Conservation (phyloP, 2,329 filamentous ascomycete species). For the Coniochaeta hoffmannii region DNA sequence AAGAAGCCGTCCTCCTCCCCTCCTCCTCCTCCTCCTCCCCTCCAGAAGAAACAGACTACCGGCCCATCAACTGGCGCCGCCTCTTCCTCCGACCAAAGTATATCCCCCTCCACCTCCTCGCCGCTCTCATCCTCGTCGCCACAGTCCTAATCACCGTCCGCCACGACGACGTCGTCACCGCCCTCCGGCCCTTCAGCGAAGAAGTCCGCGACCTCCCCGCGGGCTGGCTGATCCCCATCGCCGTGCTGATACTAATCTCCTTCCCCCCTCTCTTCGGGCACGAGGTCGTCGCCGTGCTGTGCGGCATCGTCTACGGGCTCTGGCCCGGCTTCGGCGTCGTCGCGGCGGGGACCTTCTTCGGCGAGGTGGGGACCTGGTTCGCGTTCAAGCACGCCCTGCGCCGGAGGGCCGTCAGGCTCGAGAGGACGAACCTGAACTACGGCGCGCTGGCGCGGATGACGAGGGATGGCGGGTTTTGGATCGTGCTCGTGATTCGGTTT, state of each 20-base stretch:
- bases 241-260: constrained; percentile 29
- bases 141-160: constrained; percentile 3
- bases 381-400: constrained; percentile 30
- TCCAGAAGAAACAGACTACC: not conserved
- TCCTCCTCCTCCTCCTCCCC: not conserved
- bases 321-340: constrained; percentile 33
- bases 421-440: constrained; percentile 32
- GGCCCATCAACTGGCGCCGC: not conserved
- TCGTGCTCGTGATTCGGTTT: constrained; percentile 31
- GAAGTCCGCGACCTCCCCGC: constrained; percentile 28
- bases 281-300: constrained; percentile 31
- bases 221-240: constrained; percentile 31
- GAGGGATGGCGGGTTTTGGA: constrained; percentile 31
- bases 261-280: constrained; percentile 35
- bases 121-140: not conserved
- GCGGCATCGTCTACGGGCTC: constrained; percentile 31
- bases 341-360: constrained; percentile 31
- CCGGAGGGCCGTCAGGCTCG: constrained; percentile 26
- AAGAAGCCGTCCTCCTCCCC: not conserved
- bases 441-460: constrained; percentile 30
- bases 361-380: constrained; percentile 33
- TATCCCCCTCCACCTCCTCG: not conserved
- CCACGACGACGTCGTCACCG: constrained; percentile 12
- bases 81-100: not conserved
- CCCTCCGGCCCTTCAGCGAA: constrained; percentile 23